A percentile compares a stretch with the other conserved stretches of the same genome.
Evolutionary conservation across 208 protist species (phyloP).

Genomic region (Wallacemonas rigidus): DNA sequence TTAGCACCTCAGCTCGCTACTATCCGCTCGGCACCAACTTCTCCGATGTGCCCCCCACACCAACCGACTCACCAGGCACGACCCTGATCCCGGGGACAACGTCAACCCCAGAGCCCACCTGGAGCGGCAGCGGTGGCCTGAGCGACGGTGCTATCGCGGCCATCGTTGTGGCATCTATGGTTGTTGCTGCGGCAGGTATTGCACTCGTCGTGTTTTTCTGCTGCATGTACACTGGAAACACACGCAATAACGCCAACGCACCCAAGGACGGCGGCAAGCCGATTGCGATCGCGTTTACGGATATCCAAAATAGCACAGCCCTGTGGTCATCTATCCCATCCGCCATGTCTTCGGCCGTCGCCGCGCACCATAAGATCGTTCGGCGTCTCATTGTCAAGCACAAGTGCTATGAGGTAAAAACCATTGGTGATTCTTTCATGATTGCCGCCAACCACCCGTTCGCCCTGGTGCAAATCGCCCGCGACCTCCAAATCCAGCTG

Average conservation of each 20-base stretch:
- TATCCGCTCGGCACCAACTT: background rate
- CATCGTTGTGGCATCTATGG: conserved; percentile 9
- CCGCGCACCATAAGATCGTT: conserved; percentile 54
- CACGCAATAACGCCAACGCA: conserved; percentile 53
- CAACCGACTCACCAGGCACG: background rate
- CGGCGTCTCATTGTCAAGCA: conserved; percentile 56
- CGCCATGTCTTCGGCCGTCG: conserved; percentile 47
- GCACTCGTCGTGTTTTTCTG: conserved; percentile 17
- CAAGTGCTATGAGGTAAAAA: conserved; percentile 79
- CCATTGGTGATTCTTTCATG: conserved; percentile 78
- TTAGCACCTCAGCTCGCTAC: background rate
- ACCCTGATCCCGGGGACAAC: conserved; percentile 1
- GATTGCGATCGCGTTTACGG: conserved; percentile 65
- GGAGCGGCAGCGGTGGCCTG: background rate
- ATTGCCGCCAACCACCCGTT: conserved; percentile 51
- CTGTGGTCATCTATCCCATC: conserved; percentile 53
- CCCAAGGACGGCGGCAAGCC: conserved; percentile 44
- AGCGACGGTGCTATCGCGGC: conserved; percentile 3
- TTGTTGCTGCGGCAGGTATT: background rate
- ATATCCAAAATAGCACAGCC: conserved; percentile 63
- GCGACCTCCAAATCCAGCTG: conserved; percentile 48
- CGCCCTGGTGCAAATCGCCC: conserved; percentile 45
- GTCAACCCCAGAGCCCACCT: background rate
- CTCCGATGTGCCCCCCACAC: background rate
- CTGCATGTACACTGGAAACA: conserved; percentile 25